These are phyloP conservation scores for Daucus carota DNA, from an alignment of 129 eudicot genomes.

Conservation along the genomic window DH1_v3.0 NC_030387.2:40515501-40516000, in stretches of 20 bases:
- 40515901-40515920: neutral
- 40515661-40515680: neutral
- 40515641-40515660: neutral
- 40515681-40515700: neutral
- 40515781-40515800: neutral
- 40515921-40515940: neutral
- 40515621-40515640: neutral
- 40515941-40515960: neutral
- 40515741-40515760: neutral
- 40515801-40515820: neutral
- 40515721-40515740: neutral
- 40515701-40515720: neutral
- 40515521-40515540: conserved; percentile 81
- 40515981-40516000: conserved; percentile 1
- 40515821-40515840: neutral
- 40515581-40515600: neutral
- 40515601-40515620: neutral
- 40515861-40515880: neutral
- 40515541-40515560: conserved; percentile 22
- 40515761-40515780: neutral
- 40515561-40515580: neutral
- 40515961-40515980: neutral
- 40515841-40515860: neutral
- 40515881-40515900: neutral
- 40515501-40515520: conserved; percentile 71